Evolutionary conservation across 495 filamentous ascomycete species (phyloP), one percentile per base, ranked within the genome.

Genomic region (Talaromyces proteolyticus): DNA sequence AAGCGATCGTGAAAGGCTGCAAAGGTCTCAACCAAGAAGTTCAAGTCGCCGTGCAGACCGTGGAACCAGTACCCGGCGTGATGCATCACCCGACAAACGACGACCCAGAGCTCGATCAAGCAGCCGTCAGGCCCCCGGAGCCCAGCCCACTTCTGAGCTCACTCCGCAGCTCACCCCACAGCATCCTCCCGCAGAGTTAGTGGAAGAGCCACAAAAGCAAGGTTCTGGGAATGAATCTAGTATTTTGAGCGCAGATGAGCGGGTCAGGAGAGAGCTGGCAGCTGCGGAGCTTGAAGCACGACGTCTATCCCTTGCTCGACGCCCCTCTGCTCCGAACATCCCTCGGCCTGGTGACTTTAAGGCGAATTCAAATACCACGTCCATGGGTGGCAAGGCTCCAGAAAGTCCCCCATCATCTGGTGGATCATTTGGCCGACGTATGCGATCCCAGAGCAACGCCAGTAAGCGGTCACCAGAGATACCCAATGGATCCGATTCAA

Each of bases 211-310:
- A 47, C 59, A 20, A 34, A 39, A 46, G 42, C 34, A 19, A 45
- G 52, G 36, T 41, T 47, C 45, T 3, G 52, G 52, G 16, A 64
- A 57, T 20, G 56, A 25, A 37, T 40, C 29, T 6, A 54, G 58
- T 2, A 61, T 62, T 7, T 54, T 64, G 22, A 64, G 59, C 21
- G 39, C 69, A 6, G 59, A 63, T 0, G 70, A 73, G 43, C 61
- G 58, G 52, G 68, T 54, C 39, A 84, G 85, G 66, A 89, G 86
- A 66, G 88, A 91, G 56, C 67, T 85, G 21, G 90, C 90, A 12
- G 88, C 88, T 6, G 84, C 85, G 47, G 90, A 96, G 66, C 77
- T 96, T 20, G 90, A 96, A 68, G 87, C 91, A 51, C 81, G 90
- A 17, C 80, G 90, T 41, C 78, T 87, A 54, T 96, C 90, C 19